A percentile compares a stretch with the other conserved stretches of the same genome.
Evolutionary conservation across 768 basidiomycete species (phyloP).

Genomic region (Russula lepida): DNA sequence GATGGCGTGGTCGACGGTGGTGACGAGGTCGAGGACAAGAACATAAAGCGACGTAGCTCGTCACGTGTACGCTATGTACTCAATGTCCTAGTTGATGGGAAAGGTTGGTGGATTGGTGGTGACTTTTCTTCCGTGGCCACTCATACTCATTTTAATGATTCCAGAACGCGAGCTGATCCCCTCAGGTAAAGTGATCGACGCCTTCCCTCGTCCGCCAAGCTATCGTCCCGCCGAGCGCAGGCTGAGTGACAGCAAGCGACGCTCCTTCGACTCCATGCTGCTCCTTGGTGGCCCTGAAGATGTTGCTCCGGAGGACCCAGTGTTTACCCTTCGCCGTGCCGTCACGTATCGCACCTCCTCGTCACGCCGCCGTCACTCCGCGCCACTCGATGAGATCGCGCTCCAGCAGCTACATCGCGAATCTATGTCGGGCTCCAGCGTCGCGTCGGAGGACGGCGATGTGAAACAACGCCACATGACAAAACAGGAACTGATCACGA

Average conservation of each 20-base stretch:
- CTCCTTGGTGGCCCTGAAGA: constrained; percentile 68
- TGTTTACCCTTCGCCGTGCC: constrained; percentile 84
- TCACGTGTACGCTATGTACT: constrained; percentile 79
- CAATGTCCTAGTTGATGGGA: constrained; percentile 45
- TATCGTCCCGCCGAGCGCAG: constrained; percentile 58
- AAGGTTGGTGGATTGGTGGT: constrained; percentile 62
- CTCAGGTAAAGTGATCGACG: constrained; percentile 78
- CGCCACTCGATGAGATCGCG: constrained; percentile 78
- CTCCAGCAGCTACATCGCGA: constrained; percentile 65
- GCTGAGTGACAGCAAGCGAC: constrained; percentile 59
- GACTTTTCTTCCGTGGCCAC: neutral
- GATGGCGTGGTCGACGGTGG: constrained; percentile 99
- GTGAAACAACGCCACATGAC: constrained; percentile 40
- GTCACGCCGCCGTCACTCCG: constrained; percentile 61
- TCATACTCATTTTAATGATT: constrained; percentile 9
- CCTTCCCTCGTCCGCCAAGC: constrained; percentile 65
- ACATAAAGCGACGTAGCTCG: constrained; percentile 69
- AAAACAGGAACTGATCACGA: constrained; percentile 86
- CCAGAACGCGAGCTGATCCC: constrained; percentile 73
- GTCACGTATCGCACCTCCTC: constrained; percentile 62
- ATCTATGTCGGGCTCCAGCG: constrained; percentile 49
- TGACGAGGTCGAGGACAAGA: constrained; percentile 94
- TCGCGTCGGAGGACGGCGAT: constrained; percentile 43
- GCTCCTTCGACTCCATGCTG: constrained; percentile 75
- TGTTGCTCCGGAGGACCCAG: constrained; percentile 72